Percentiles rank a stretch among this genome's conserved stretches.
phyloP scores from a whole-genome alignment of 352 stramenopile species.

The Albugo candida region DNA sequence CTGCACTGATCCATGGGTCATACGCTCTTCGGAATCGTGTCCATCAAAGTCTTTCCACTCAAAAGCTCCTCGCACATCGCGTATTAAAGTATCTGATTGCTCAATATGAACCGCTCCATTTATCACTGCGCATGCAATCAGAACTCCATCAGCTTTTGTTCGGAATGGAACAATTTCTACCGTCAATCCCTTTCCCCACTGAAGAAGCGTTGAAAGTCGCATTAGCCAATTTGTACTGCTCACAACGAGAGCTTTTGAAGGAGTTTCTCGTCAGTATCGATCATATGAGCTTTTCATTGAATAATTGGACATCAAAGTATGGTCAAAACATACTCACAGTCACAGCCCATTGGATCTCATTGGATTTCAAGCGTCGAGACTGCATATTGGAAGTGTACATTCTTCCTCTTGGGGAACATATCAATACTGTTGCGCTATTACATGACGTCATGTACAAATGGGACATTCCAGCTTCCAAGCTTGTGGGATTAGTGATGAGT shows the following conservation, averaged over 20 bases:
- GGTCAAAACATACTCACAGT: constrained; percentile 62
- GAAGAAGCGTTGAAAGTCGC: constrained; percentile 55
- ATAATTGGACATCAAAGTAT: constrained; percentile 67
- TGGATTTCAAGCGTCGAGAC: constrained; percentile 45
- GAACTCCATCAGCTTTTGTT: constrained; percentile 41
- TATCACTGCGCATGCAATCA: constrained; percentile 29
- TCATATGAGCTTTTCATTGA: constrained; percentile 47
- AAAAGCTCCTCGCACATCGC: constrained; percentile 48
- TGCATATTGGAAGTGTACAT: constrained; percentile 65
- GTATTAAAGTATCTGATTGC: constrained; percentile 58
- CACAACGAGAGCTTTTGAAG: constrained; percentile 58
- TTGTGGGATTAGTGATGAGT: constrained; percentile 49
- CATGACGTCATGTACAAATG: constrained; percentile 69
- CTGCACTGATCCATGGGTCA: no score
- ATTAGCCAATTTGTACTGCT: constrained; percentile 59
- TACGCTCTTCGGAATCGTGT: no score
- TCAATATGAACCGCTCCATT: constrained; percentile 52
- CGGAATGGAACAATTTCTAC: constrained; percentile 17
- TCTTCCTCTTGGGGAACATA: constrained; percentile 43
- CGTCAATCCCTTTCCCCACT: constrained; percentile 19
- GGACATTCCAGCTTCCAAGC: constrained; percentile 50
- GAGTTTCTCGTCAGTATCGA: constrained; percentile 58
- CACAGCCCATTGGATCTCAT: constrained; percentile 60
- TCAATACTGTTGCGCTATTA: constrained; percentile 59
- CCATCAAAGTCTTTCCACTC: constrained; percentile 8